These are phyloP conservation scores for Aspergillus hiratsukae DNA, from an alignment of 2,329 filamentous ascomycete species.

Conservation along the genomic window DNA sequence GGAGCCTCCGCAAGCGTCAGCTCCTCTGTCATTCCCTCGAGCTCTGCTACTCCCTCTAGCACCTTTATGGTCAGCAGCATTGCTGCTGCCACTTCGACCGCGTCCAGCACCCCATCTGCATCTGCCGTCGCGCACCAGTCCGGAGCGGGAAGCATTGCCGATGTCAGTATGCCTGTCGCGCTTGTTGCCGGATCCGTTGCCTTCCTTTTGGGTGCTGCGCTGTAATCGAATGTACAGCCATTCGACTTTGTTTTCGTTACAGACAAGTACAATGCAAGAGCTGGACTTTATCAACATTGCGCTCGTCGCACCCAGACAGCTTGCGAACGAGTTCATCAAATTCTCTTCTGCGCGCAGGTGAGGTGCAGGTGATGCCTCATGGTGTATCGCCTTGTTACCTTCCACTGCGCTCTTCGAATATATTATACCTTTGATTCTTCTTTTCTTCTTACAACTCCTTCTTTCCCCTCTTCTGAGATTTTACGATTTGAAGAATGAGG, in stretches of 20 bases:
- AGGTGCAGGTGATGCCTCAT: neutral
- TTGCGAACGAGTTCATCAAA: neutral
- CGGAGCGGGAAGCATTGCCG: constrained; percentile 17
- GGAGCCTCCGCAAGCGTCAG: constrained; percentile 17
- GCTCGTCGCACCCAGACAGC: neutral
- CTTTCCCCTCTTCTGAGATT: constrained; percentile 1
- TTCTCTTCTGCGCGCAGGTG: neutral
- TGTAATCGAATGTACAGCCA: neutral
- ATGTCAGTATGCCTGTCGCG: constrained; percentile 25
- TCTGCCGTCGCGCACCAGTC: constrained; percentile 7
- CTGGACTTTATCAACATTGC: neutral
- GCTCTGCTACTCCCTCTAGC: constrained; percentile 15
- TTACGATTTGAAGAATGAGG: constrained; percentile 3
- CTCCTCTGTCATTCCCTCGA: constrained; percentile 27
- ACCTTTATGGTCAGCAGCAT: constrained; percentile 2
- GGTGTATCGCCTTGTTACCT: constrained; percentile 13
- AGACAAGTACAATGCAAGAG: neutral
- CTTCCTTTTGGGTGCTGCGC: constrained; percentile 27
- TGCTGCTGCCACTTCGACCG: constrained; percentile 13
- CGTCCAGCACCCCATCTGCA: constrained; percentile 21
- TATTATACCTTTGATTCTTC: constrained; percentile 13
- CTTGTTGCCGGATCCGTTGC: constrained; percentile 37
- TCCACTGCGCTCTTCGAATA: constrained; percentile 9
- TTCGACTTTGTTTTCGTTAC: neutral
- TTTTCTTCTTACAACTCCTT: constrained; percentile 18